phyloP scores from a whole-genome alignment of 805 yeast species.

The Suhomyces sp. region DNA sequence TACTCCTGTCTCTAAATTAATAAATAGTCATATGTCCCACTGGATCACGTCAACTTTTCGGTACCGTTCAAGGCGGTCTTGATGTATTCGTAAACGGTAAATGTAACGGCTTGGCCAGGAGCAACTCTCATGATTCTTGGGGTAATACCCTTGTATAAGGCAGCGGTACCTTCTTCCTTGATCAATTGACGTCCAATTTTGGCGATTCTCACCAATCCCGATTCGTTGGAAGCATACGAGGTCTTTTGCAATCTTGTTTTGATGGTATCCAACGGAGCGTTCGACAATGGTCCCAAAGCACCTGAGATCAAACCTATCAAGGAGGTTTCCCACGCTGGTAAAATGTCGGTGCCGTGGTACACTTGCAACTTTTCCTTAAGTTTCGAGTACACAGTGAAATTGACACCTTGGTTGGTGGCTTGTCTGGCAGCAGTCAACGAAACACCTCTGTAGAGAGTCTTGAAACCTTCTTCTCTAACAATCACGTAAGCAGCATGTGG shows the following conservation, averaged over 20 bases:
- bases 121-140: constrained; percentile 99
- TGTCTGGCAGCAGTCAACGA: constrained; percentile 95
- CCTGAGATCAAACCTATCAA: constrained; percentile 88
- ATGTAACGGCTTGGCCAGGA: constrained; percentile 98
- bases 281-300: constrained; percentile 96
- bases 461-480: constrained; percentile 86
- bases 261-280: constrained; percentile 96
- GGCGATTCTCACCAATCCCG: constrained; percentile 73
- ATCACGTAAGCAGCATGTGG: constrained; percentile 85
- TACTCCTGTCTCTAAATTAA: background rate
- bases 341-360: constrained; percentile 51
- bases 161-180: constrained; percentile 75
- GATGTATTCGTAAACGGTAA: constrained; percentile 91
- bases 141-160: constrained; percentile 90
- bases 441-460: constrained; percentile 90
- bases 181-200: constrained; percentile 79
- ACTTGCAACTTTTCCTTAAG: constrained; percentile 69
- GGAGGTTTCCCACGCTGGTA: constrained; percentile 95
- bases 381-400: constrained; percentile 91
- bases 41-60: constrained; percentile 14
- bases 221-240: constrained; percentile 60
- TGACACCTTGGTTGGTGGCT: constrained; percentile 97
- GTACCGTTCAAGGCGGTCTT: constrained; percentile 54
- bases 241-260: constrained; percentile 96
- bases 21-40: background rate